Conservation (phyloP, 371 early-diverging fungal genomes). For the Homolaphlyctis polyrhiza region DNA sequence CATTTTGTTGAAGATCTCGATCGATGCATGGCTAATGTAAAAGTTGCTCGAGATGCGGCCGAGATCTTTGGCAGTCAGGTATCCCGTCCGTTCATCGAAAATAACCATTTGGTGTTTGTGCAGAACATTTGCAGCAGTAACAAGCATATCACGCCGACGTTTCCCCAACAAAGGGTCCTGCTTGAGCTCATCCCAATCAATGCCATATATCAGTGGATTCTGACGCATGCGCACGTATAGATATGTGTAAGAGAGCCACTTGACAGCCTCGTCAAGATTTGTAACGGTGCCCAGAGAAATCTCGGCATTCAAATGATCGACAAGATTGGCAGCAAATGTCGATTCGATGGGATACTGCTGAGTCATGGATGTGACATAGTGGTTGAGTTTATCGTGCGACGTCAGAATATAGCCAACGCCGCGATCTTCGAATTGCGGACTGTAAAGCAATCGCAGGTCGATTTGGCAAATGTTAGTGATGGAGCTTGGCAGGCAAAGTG, state of each 20-base stretch:
- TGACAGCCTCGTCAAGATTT: constrained; percentile 86
- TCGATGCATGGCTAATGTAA: constrained; percentile 81
- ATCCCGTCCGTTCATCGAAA: constrained; percentile 77
- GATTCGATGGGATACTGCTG: constrained; percentile 97
- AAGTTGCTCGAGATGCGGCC: constrained; percentile 90
- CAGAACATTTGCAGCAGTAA: constrained; percentile 66
- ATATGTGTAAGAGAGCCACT: constrained; percentile 98
- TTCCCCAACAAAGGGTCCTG: constrained; percentile 76
- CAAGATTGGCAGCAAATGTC: constrained; percentile 75
- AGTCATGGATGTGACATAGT: constrained; percentile 94
- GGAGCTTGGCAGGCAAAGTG: constrained; percentile 71
- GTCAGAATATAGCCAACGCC: constrained; percentile 93
- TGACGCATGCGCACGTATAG: constrained; percentile 94
- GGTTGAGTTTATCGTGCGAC: constrained; percentile 79
- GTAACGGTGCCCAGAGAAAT: constrained; percentile 93
- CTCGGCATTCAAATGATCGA: constrained; percentile 96
- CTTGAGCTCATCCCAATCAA: constrained; percentile 64
- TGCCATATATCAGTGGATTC: constrained; percentile 90
- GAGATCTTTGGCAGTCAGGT: constrained; percentile 80
- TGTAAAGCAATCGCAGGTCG: constrained; percentile 6
- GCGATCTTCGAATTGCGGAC: constrained; percentile 77
- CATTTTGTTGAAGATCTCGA: constrained; percentile 68
- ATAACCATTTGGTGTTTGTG: constrained; percentile 89
- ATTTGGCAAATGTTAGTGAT: constrained; percentile 9
- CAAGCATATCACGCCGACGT: constrained; percentile 70